These are phyloP conservation scores for Trametes gibbosa DNA, from an alignment of 768 basidiomycete genomes.

Conservation along the genomic window DNA sequence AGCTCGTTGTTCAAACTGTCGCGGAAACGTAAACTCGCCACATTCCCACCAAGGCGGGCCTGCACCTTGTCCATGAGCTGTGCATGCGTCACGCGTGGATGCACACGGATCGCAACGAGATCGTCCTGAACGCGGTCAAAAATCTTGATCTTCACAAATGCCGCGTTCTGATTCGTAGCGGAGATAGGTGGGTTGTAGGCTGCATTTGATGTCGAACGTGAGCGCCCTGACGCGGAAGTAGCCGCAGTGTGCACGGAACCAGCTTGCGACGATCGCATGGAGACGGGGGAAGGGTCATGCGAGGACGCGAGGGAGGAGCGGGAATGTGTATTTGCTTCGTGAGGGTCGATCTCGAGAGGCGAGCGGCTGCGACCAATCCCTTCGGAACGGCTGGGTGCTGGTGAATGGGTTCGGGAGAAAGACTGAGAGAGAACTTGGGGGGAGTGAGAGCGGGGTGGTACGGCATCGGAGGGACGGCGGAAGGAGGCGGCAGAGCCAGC, in stretches of 20 bases:
- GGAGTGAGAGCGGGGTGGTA: conserved; percentile 10
- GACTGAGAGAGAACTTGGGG: conserved; percentile 20
- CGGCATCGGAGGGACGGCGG: conserved; percentile 10
- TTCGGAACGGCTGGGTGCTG: conserved; percentile 11
- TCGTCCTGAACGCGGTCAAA: conserved; percentile 93
- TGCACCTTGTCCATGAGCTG: conserved; percentile 94
- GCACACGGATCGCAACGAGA: conserved; percentile 94
- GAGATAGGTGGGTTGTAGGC: conserved; percentile 73
- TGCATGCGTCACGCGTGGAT: conserved; percentile 80
- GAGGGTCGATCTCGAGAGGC: conserved; percentile 25
- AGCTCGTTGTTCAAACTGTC: conserved; percentile 69
- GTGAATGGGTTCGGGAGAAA: conserved; percentile 23
- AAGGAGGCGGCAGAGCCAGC: conserved; percentile 18
- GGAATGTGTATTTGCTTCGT: conserved; percentile 23
- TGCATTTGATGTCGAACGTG: conserved; percentile 57
- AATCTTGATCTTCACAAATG: conserved; percentile 98
- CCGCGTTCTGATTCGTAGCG: conserved; percentile 72
- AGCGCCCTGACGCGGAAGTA: conserved; percentile 35
- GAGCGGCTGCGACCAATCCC: conserved; percentile 19
- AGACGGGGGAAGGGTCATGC: conserved; percentile 23
- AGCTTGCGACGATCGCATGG: conserved; percentile 43
- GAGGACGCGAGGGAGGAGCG: conserved; percentile 30
- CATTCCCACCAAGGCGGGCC: conserved; percentile 74
- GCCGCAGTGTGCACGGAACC: conserved; percentile 44
- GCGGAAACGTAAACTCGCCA: conserved; percentile 69